Conservation (phyloP, 306 rosid genomes). For the Fagus sylvatica region DNA sequence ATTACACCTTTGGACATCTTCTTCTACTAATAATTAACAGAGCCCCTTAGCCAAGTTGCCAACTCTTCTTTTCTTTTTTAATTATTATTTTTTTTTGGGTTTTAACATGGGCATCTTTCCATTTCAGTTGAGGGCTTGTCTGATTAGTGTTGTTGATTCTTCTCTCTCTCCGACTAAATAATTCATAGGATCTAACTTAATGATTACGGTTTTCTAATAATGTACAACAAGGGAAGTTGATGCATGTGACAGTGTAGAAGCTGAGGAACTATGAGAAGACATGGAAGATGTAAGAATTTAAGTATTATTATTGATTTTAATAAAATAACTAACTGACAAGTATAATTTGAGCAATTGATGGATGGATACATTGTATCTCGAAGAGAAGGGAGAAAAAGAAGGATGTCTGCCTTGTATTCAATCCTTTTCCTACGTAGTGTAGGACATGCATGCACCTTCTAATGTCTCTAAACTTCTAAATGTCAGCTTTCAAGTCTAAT, state of each 20-base stretch:
- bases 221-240: constrained; percentile 36
- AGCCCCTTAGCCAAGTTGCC: constrained; percentile 22
- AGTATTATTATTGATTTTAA: constrained; percentile 22
- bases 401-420: too few relatives aligned
- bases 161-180: constrained; percentile 24
- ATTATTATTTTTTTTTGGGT: not conserved
- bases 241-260: constrained; percentile 52
- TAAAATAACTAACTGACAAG: too few relatives aligned
- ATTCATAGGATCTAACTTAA: constrained; percentile 48
- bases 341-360: too few relatives aligned
- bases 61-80: constrained; percentile 22
- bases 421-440: too few relatives aligned
- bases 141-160: constrained; percentile 27
- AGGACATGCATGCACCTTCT: too few relatives aligned
- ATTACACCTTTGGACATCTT: constrained; percentile 37
- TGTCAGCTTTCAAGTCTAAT: too few relatives aligned
- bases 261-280: constrained; percentile 19
- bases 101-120: constrained; percentile 24
- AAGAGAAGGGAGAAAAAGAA: too few relatives aligned
- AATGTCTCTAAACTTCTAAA: too few relatives aligned
- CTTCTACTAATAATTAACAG: constrained; percentile 21
- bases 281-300: constrained; percentile 24
- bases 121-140: constrained; percentile 32
- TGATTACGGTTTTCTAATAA: constrained; percentile 43
- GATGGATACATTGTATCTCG: too few relatives aligned